Evolutionary conservation across 345 rosid species (phyloP).

Genomic region (Dimocarpus longan): DNA sequence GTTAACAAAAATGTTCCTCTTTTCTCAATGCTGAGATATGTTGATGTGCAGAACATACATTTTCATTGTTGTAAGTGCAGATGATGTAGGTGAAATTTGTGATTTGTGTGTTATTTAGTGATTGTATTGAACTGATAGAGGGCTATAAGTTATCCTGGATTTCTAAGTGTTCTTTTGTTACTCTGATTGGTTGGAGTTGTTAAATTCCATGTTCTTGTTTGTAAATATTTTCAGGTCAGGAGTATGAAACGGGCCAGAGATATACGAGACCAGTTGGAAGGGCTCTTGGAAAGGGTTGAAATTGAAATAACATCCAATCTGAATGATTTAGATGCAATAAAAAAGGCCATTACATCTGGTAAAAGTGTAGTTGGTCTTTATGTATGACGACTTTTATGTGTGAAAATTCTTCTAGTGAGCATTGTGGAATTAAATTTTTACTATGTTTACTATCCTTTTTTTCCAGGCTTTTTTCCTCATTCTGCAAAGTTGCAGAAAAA

Average conservation of each 20-base stretch:
- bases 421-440: slow-evolving; percentile 17
- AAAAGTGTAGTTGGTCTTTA: slow-evolving; percentile 8
- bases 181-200: slow-evolving; percentile 1
- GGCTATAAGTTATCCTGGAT: not conserved
- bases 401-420: slow-evolving; percentile 2
- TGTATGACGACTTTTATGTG: not conserved
- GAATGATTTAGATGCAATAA: slow-evolving; percentile 70
- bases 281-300: slow-evolving; percentile 96
- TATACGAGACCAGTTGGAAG: slow-evolving; percentile 89
- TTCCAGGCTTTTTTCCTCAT: slow-evolving; percentile 85
- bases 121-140: not conserved
- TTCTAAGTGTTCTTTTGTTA: not conserved
- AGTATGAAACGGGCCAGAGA: slow-evolving; percentile 99
- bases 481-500: slow-evolving; percentile 87
- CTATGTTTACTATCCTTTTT: not conserved
- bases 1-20: not conserved
- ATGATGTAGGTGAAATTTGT: not conserved
- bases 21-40: not conserved
- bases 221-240: slow-evolving; percentile 62
- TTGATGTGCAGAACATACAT: not conserved
- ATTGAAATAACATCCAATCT: slow-evolving; percentile 70
- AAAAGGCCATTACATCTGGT: slow-evolving; percentile 90
- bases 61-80: not conserved
- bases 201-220: slow-evolving; percentile 20
- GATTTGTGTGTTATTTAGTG: not conserved